These are phyloP conservation scores for Tetracladium setigerum DNA, from an alignment of 495 filamentous ascomycete genomes.

Conservation along the genomic window DNA sequence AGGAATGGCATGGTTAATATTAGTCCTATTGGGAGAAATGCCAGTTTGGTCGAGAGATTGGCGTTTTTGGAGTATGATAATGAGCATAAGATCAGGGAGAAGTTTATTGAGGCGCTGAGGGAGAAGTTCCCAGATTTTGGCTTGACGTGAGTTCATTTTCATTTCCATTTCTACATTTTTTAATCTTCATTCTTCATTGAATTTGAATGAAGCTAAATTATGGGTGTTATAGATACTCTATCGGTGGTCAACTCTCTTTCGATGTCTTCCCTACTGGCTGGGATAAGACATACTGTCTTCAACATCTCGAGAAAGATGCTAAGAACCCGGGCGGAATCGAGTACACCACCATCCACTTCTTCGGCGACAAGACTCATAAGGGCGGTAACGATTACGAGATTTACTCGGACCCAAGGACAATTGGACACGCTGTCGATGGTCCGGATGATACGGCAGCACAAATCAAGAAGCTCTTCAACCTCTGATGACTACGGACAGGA, in stretches of 20 bases:
- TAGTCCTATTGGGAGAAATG: constrained; percentile 86
- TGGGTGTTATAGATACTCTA: constrained; percentile 59
- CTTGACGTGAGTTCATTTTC: constrained; percentile 59
- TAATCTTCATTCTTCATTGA: background rate
- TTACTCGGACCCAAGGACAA: constrained; percentile 67
- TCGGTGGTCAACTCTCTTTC: constrained; percentile 96
- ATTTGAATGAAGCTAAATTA: background rate
- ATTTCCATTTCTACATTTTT: constrained; percentile 2
- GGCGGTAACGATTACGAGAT: constrained; percentile 98
- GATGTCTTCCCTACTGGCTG: constrained; percentile 95
- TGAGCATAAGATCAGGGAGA: constrained; percentile 61
- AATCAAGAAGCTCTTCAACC: constrained; percentile 70
- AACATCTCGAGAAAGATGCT: constrained; percentile 78
- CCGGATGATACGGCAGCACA: constrained; percentile 75
- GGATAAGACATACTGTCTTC: constrained; percentile 98
- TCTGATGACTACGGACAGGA: constrained; percentile 33
- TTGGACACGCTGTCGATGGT: constrained; percentile 72
- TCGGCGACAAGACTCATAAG: constrained; percentile 84
- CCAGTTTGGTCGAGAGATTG: constrained; percentile 66
- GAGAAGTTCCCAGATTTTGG: constrained; percentile 77
- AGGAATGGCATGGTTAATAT: constrained; percentile 97
- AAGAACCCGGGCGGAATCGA: constrained; percentile 55
- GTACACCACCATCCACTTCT: constrained; percentile 92
- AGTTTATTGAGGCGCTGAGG: constrained; percentile 64
- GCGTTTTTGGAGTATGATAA: constrained; percentile 76